A percentile compares a stretch with the other conserved stretches of the same genome.
Evolutionary conservation across 2,329 filamentous ascomycete genomes (phyloP).

Genomic region (Ophiosphaerella korrae): DNA sequence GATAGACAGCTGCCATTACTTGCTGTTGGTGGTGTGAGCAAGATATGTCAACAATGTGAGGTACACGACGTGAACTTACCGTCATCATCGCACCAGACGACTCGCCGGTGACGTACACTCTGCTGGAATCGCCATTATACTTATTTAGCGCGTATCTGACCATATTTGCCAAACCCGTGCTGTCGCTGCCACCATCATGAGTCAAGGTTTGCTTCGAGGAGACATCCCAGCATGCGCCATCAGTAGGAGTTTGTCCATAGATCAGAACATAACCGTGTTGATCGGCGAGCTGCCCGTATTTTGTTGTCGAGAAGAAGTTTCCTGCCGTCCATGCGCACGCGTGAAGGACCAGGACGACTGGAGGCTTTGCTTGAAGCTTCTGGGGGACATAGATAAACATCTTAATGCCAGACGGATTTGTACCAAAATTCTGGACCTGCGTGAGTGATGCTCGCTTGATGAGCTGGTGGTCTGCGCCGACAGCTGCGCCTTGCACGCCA

Average conservation of each 20-base stretch:
- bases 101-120: neutral
- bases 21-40: neutral
- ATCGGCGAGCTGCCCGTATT: slow-evolving; percentile 1
- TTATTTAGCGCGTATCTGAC: slow-evolving; percentile 1
- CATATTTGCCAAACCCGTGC: slow-evolving; percentile 1
- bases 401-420: neutral
- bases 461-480: neutral
- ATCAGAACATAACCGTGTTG: slow-evolving; percentile 1
- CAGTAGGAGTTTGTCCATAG: slow-evolving; percentile 1
- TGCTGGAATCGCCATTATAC: neutral
- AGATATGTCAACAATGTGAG: neutral
- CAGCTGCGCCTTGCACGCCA: neutral
- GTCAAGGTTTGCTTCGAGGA: neutral
- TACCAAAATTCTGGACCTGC: neutral
- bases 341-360: neutral
- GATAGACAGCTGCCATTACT: slow-evolving; percentile 18
- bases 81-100: slow-evolving; percentile 1
- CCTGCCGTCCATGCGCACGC: neutral
- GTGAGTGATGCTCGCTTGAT: slow-evolving; percentile 1
- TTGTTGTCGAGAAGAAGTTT: neutral
- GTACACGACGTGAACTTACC: neutral
- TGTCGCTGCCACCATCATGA: neutral
- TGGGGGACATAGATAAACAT: slow-evolving; percentile 2
- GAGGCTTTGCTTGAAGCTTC: slow-evolving; percentile 1
- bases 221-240: slow-evolving; percentile 1